Evolutionary conservation across 441 rosid species (phyloP).

Genomic region (Biscutella laevigata): DNA sequence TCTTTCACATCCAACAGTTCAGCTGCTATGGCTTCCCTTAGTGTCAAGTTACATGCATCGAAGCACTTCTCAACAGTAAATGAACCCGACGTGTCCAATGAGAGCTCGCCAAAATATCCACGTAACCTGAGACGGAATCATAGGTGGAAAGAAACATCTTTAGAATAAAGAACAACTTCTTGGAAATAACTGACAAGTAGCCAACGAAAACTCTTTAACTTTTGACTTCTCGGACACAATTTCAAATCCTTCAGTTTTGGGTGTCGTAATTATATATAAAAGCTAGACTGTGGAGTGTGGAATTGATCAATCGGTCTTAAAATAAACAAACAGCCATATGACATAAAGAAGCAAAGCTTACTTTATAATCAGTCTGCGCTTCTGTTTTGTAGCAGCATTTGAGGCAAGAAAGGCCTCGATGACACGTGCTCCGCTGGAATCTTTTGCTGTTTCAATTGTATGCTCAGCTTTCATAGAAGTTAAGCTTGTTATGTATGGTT

Average conservation of each 20-base stretch:
- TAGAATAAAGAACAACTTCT: background rate
- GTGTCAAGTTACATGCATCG: conserved; percentile 48
- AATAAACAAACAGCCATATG: conserved; percentile 13
- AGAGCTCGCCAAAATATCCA: conserved; percentile 78
- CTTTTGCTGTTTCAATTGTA: conserved; percentile 58
- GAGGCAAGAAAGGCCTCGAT: conserved; percentile 82
- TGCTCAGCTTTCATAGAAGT: conserved; percentile 65
- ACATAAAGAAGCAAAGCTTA: conserved; percentile 31
- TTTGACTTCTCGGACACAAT: too few relatives aligned
- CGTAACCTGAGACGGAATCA: conserved; percentile 42
- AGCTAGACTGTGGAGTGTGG: conserved; percentile 4
- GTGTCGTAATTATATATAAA: conserved; percentile 6
- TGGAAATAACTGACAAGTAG: background rate
- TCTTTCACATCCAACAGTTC: conserved; percentile 52
- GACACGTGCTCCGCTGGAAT: conserved; percentile 67
- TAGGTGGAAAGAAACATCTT: conserved; percentile 2
- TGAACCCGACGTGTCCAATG: conserved; percentile 65
- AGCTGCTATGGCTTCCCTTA: conserved; percentile 63
- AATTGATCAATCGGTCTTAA: conserved; percentile 5
- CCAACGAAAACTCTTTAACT: too few relatives aligned
- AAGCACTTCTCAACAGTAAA: conserved; percentile 86
- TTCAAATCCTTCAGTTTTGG: too few relatives aligned
- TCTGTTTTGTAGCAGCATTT: conserved; percentile 61
- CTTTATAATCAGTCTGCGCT: conserved; percentile 62
- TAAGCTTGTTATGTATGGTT: conserved; percentile 56